Base-by-base conservation (phyloP, 1,139 yeast species). In the Meyerozyma carpophila region DNA sequence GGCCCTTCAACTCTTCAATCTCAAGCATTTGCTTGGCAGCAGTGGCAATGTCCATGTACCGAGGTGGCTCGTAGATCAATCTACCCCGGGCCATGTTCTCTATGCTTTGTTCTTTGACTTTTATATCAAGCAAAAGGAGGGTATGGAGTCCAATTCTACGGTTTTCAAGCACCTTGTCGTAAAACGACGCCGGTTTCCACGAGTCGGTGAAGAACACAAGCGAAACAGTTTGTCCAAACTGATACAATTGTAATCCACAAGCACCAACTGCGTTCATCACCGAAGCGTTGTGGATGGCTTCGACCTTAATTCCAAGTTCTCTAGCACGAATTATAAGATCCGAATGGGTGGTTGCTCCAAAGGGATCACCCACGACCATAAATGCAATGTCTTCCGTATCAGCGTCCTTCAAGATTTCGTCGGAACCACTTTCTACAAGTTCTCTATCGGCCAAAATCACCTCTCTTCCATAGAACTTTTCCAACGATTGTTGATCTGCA, bases 191-290 rank as follows among this genome's bases (percentile, higher is more conserved):
- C 1, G 98, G 98, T 61, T 88, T 84, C 98, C 98, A 93, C 47
- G 73, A 70, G 36, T 91, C 98, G 25, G 96, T 91, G 75, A 93
- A 93, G 62, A 93, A 93, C 4, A 93, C 98, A 61, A 93, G 75
- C 1, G 97, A 89, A 13, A 93, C 94, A 11, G 98, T 90, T 67
- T 93, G 98, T 8, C 98, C 98, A 66, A 91, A 93, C 56, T 86
- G 91, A 66, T 93, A 93, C 48, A 93, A 75, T 63, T 93, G 98
- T 51, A 93, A 75, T 21, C 98, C 98, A 69, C 97, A 90, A 1
- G 97, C 95, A 11, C 98, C 98, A 21, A 93, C 95, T 0, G 98
- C 98, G 61, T 93, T 93, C 97, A 93, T 90, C 20, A 93, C 95
- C 21, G 96, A 87, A 3, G 98, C 98, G 64, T 93, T 93, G 67